Percentiles rank a stretch among this genome's conserved stretches.
Conservation (phyloP, 2,329 filamentous ascomycete species). For the Lasiodiplodia sp. region DNA sequence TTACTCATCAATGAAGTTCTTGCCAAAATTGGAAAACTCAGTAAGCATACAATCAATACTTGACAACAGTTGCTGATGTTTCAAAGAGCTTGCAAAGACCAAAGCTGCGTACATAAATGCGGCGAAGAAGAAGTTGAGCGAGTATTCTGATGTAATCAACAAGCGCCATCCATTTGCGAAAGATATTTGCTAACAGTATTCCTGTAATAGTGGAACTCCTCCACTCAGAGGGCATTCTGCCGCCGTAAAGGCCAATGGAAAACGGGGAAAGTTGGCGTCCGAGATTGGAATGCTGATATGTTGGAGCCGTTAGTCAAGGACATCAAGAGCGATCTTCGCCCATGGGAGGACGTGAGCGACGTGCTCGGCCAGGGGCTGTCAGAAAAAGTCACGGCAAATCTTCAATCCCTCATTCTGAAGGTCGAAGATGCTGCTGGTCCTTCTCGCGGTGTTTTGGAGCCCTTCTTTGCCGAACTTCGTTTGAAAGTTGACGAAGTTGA, state of each 20-base stretch:
- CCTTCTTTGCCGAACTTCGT: constrained; percentile 24
- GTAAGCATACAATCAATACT: background rate
- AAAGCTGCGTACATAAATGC: background rate
- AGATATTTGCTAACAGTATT: background rate
- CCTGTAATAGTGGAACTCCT: background rate
- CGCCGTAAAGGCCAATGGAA: constrained; percentile 7
- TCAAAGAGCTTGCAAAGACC: background rate
- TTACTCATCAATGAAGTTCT: background rate
- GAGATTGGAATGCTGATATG: constrained; percentile 30
- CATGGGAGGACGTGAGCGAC: background rate
- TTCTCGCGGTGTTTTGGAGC: background rate
- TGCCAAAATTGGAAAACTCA: background rate
- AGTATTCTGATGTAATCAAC: background rate
- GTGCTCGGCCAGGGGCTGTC: background rate
- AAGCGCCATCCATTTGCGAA: background rate
- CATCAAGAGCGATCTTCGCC: constrained; percentile 7
- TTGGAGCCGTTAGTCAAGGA: constrained; percentile 8
- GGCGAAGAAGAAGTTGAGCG: background rate
- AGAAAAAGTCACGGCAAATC: background rate
- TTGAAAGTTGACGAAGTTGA: constrained; percentile 28
- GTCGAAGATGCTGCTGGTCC: background rate
- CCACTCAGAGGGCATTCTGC: constrained; percentile 1
- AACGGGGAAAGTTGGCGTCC: background rate
- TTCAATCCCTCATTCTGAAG: background rate
- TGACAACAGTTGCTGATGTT: background rate